Percentiles rank a stretch among this genome's conserved stretches.
Conservation (phyloP, 768 basidiomycete species). For the Panus rudis region DNA sequence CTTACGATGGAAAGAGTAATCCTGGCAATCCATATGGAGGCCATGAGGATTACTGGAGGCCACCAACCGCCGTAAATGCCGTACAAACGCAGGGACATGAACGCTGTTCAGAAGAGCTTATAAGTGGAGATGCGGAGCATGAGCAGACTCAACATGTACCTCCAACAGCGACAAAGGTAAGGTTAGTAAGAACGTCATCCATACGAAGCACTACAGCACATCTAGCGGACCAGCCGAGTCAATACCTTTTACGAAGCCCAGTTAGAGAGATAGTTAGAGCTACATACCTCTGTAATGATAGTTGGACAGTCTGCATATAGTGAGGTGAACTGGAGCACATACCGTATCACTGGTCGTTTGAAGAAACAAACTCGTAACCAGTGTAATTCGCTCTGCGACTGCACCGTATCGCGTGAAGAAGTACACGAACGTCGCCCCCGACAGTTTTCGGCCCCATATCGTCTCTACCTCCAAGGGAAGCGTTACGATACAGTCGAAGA, state of each 20-base stretch:
- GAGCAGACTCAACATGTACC: conserved; percentile 1
- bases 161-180: conserved; percentile 13
- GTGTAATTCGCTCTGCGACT: conserved; percentile 9
- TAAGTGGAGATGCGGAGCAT: background rate
- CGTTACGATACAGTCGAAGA: conserved; percentile 1
- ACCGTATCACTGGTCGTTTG: conserved; percentile 9
- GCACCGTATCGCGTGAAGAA: conserved; percentile 5
- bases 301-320: background rate
- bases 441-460: conserved; percentile 2
- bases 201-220: conserved; percentile 13
- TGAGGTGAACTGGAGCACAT: background rate
- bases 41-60: conserved; percentile 5
- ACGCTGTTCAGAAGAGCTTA: conserved; percentile 5
- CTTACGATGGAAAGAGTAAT: conserved; percentile 9
- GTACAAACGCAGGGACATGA: conserved; percentile 9
- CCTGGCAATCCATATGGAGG: conserved; percentile 6
- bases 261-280: too few relatives aligned
- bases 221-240: background rate
- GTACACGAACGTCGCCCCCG: conserved; percentile 3
- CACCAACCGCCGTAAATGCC: conserved; percentile 11
- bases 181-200: conserved; percentile 12
- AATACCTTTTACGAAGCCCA: background rate
- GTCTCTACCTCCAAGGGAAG: conserved; percentile 1
- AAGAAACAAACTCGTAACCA: conserved; percentile 11
- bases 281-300: conserved; percentile 4